These are phyloP conservation scores for Penicillium sp. DNA, from an alignment of 2,329 filamentous ascomycete species.

Conservation along the genomic window DNA sequence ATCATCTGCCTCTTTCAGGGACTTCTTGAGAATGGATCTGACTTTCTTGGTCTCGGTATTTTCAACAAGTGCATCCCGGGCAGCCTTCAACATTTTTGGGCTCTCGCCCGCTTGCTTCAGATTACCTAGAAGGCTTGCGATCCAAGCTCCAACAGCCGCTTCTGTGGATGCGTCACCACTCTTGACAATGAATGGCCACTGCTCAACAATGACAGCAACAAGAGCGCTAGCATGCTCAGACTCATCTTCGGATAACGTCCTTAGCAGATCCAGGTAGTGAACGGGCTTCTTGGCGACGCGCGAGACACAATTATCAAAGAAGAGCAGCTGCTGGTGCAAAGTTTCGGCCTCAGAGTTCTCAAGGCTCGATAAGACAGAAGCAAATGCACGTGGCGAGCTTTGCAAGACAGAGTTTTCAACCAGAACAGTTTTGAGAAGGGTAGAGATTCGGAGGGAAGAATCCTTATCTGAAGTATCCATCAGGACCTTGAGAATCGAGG, in stretches of 20 bases:
- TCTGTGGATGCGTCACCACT: slow-evolving; percentile 47
- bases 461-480: slow-evolving; percentile 31
- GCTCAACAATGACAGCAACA: slow-evolving; percentile 69
- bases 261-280: slow-evolving; percentile 66
- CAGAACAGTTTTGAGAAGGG: slow-evolving; percentile 37
- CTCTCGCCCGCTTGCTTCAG: slow-evolving; percentile 56
- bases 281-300: slow-evolving; percentile 74
- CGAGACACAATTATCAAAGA: slow-evolving; percentile 79
- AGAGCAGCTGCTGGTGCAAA: slow-evolving; percentile 57
- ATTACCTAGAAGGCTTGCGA: slow-evolving; percentile 58
- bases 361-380: slow-evolving; percentile 41
- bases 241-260: slow-evolving; percentile 40
- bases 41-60: slow-evolving; percentile 41
- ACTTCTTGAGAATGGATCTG: slow-evolving; percentile 37
- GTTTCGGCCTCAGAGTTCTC: slow-evolving; percentile 32
- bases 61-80: slow-evolving; percentile 47
- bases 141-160: slow-evolving; percentile 55
- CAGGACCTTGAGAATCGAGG: slow-evolving; percentile 42
- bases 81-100: slow-evolving; percentile 44
- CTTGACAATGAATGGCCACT: slow-evolving; percentile 68
- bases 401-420: slow-evolving; percentile 40
- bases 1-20: slow-evolving; percentile 35
- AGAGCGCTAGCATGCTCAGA: slow-evolving; percentile 59
- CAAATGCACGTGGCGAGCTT: slow-evolving; percentile 34
- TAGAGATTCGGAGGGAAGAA: slow-evolving; percentile 35